Conservation (phyloP, 2,329 filamentous ascomycete species). For the Trichoderma brevicompactum region DNA sequence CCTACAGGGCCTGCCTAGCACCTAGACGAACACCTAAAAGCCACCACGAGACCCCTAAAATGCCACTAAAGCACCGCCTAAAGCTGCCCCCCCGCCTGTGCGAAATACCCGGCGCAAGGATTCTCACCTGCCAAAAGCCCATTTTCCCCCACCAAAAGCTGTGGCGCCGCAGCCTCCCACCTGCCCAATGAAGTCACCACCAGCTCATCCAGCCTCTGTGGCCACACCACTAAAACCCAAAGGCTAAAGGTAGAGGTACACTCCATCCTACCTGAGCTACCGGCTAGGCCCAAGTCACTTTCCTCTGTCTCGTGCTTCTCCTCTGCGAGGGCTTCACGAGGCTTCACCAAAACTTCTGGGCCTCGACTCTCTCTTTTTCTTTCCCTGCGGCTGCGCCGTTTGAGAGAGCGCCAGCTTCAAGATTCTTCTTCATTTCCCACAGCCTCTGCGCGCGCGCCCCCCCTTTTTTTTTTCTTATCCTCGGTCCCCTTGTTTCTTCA, state of each 20-base stretch:
- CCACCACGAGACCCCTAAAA: neutral
- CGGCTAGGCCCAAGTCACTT: conserved; percentile 10
- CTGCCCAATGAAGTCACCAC: conserved; percentile 29
- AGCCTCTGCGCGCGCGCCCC: neutral
- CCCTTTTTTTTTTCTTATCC: neutral
- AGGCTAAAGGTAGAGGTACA: too few relatives aligned
- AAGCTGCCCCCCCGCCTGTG: neutral
- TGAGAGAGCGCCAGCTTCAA: conserved; percentile 8
- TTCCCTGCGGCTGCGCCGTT: conserved; percentile 20
- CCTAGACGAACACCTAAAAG: neutral
- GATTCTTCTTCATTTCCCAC: neutral
- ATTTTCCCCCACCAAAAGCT: neutral
- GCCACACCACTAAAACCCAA: neutral
- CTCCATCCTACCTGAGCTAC: neutral
- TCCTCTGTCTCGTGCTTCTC: conserved; percentile 21
- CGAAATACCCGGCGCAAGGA: too few relatives aligned
- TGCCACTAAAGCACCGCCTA: neutral
- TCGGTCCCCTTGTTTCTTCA: neutral
- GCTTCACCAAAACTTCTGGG: conserved; percentile 9
- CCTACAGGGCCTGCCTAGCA: neutral
- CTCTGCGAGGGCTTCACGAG: conserved; percentile 22
- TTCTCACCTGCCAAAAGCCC: too few relatives aligned
- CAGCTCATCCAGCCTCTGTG: conserved; percentile 24
- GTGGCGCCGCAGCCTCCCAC: conserved; percentile 17
- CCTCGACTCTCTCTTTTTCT: neutral